Conservation (phyloP, 2,329 filamentous ascomycete genomes). For the Epichloe brachyelytri region DNA sequence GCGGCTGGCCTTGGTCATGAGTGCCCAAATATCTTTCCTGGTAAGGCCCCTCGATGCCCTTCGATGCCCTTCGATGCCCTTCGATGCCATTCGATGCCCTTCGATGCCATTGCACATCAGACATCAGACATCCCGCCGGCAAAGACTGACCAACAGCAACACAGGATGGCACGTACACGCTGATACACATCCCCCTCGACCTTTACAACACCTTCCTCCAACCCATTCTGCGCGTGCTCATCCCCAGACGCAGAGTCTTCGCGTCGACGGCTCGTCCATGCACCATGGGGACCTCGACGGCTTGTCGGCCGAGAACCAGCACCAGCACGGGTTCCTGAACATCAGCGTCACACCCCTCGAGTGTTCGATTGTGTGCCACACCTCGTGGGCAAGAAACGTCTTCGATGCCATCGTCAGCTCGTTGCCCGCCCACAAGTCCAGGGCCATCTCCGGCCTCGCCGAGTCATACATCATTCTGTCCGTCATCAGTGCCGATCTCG, state of each 20-base stretch:
- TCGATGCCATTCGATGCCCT: no score
- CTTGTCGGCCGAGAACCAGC: conserved; percentile 39
- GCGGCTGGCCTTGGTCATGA: conserved; percentile 28
- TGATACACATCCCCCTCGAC: conserved; percentile 80
- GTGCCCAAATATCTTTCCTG: conserved; percentile 44
- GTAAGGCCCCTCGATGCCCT: conserved; percentile 19
- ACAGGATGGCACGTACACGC: conserved; percentile 72
- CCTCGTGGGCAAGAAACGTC: conserved; percentile 56
- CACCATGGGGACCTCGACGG: conserved; percentile 30
- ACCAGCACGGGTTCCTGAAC: conserved; percentile 74
- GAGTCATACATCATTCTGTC: conserved; percentile 83
- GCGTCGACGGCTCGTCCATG: conserved; percentile 20
- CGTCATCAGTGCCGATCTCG: conserved; percentile 78
- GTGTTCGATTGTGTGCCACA: conserved; percentile 82
- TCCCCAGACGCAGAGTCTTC: conserved; percentile 40
- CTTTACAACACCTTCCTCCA: conserved; percentile 71
- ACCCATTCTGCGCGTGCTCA: conserved; percentile 72
- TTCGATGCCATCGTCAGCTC: conserved; percentile 59
- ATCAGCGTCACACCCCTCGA: conserved; percentile 86
- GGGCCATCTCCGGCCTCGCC: conserved; percentile 57
- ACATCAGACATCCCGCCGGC: no score
- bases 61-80: neutral
- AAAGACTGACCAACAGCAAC: neutral
- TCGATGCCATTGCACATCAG: no score
- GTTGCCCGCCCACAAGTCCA: conserved; percentile 41